Percentiles rank a stretch among this genome's conserved stretches.
These are phyloP conservation scores for Cladobotryum protrusum DNA, from an alignment of 2,329 filamentous ascomycete genomes.

Conservation along the genomic window DNA sequence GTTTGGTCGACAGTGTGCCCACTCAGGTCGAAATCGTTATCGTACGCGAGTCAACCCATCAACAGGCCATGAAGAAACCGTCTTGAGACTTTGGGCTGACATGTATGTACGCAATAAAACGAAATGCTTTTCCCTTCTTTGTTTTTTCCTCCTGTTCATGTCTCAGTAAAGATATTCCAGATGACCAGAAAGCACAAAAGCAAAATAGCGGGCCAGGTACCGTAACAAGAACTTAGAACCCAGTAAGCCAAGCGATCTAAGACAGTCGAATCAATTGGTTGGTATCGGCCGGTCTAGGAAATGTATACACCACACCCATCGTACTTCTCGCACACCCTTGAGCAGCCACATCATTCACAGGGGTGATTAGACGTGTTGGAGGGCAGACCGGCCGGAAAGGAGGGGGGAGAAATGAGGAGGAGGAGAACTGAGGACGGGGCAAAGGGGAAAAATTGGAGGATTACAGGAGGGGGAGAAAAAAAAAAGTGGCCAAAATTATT, in stretches of 20 bases:
- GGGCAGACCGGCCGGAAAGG: neutral
- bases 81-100: conserved; percentile 12
- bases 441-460: neutral
- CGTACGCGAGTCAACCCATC: neutral
- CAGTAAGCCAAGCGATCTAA: conserved; percentile 12
- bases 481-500: neutral
- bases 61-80: neutral
- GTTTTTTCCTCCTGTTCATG: conserved; percentile 2
- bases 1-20: neutral
- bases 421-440: neutral
- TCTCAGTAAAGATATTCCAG: conserved; percentile 8
- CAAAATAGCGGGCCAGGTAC: conserved; percentile 7
- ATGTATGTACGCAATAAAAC: conserved; percentile 1
- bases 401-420: neutral
- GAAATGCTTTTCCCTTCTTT: neutral
- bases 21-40: neutral
- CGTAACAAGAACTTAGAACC: neutral
- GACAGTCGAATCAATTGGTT: conserved; percentile 9
- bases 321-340: conserved; percentile 5
- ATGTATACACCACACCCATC: neutral
- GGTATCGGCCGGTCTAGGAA: conserved; percentile 5
- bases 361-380: neutral
- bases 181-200: conserved; percentile 6
- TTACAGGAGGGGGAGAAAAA: neutral
- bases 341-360: conserved; percentile 9